Evolutionary conservation across 2,329 filamentous ascomycete species (phyloP).

Genomic region (Plectosphaerella cucumerina): DNA sequence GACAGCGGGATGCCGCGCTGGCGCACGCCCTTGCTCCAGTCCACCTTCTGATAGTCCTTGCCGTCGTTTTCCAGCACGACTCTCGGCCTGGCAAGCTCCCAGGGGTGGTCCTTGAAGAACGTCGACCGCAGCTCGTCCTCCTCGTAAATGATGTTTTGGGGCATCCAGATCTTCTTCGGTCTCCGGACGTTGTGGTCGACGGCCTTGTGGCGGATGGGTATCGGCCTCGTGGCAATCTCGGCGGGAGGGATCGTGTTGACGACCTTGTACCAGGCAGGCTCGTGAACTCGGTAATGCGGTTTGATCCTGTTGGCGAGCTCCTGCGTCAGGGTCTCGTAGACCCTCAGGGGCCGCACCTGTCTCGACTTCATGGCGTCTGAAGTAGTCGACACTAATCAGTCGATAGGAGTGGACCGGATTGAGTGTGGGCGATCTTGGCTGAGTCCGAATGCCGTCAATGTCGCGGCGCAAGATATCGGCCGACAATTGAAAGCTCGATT

Average conservation of each 20-base stretch:
- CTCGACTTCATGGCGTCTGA: constrained; percentile 30
- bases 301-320: constrained; percentile 39
- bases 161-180: constrained; percentile 74
- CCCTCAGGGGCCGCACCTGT: constrained; percentile 41
- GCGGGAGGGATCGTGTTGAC: constrained; percentile 52
- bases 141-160: constrained; percentile 70
- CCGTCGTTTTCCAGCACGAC: constrained; percentile 83
- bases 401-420: not conserved
- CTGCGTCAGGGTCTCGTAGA: constrained; percentile 40
- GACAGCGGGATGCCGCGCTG: constrained; percentile 74
- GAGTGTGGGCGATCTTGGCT: not conserved
- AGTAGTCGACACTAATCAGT: not conserved
- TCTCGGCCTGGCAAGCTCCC: constrained; percentile 88
- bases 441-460: not conserved
- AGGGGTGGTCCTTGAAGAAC: constrained; percentile 94
- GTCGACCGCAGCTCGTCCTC: constrained; percentile 77
- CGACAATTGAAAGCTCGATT: not conserved
- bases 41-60: constrained; percentile 67
- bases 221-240: constrained; percentile 52
- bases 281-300: constrained; percentile 23
- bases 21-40: constrained; percentile 73
- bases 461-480: not conserved
- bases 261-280: constrained; percentile 46
- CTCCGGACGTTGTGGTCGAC: constrained; percentile 49
- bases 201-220: constrained; percentile 41